These are phyloP conservation scores for Pseudohyphozyma bogoriensis DNA, from an alignment of 768 basidiomycete genomes.

Conservation along the genomic window DNA sequence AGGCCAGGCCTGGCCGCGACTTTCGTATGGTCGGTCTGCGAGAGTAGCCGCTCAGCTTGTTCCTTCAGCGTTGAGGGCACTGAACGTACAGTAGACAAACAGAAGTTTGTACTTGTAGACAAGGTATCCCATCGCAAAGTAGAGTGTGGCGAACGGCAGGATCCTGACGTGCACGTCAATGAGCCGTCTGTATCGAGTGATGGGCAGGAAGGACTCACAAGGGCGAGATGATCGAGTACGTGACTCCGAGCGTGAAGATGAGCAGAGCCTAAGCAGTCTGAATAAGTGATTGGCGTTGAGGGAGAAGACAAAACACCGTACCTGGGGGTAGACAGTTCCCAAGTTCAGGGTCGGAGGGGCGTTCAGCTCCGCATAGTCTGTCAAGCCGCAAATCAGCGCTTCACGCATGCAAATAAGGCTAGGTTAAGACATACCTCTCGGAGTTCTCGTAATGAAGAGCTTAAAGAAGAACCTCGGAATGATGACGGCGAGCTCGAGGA, in stretches of 20 bases:
- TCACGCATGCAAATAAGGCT: background rate
- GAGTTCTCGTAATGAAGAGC: constrained; percentile 73
- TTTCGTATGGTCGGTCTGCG: constrained; percentile 86
- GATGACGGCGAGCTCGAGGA: constrained; percentile 81
- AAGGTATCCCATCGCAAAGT: constrained; percentile 90
- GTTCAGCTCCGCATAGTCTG: constrained; percentile 92
- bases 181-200: too few species aligned
- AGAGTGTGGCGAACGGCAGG: constrained; percentile 85
- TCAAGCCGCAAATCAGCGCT: constrained; percentile 1
- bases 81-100: constrained; percentile 55
- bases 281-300: background rate
- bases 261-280: constrained; percentile 58
- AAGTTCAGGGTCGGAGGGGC: constrained; percentile 98
- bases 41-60: background rate
- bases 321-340: constrained; percentile 81
- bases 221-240: constrained; percentile 93
- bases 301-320: background rate
- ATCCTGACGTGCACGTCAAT: too few species aligned
- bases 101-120: constrained; percentile 98
- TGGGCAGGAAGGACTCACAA: too few species aligned
- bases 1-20: constrained; percentile 94
- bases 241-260: constrained; percentile 85
- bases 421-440: constrained; percentile 61
- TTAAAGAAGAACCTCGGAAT: constrained; percentile 66
- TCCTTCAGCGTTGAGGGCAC: background rate